Conservation (phyloP, 371 early-diverging fungal genomes). For the Rhizomucor pusillus region DNA sequence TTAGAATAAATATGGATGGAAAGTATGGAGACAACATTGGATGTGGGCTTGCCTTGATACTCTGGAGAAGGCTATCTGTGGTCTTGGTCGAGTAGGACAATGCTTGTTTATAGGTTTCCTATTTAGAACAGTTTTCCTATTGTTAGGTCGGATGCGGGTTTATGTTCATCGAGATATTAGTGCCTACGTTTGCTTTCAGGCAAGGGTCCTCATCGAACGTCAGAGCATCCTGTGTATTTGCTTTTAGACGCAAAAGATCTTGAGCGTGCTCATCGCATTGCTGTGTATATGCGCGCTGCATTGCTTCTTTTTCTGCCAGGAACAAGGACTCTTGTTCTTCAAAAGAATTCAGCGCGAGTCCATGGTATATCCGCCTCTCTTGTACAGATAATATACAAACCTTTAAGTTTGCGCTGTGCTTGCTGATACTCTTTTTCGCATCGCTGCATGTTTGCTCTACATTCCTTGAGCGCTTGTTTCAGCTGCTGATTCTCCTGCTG, state of each 20-base stretch:
- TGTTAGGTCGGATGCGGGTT: neutral
- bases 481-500: neutral
- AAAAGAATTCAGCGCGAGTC: neutral
- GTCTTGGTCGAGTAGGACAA: neutral
- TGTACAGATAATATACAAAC: neutral
- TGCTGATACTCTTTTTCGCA: neutral
- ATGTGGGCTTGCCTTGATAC: no score
- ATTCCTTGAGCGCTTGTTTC: neutral
- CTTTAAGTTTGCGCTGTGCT: neutral
- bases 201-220: neutral
- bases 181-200: neutral
- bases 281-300: neutral
- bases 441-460: neutral
- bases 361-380: neutral
- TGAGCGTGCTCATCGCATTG: neutral
- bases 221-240: neutral
- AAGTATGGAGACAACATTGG: no score
- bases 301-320: neutral
- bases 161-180: neutral
- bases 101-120: slow-evolving; percentile 1
- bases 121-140: neutral
- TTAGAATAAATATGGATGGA: no score
- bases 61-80: no score
- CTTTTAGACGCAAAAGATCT: neutral
- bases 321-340: neutral